Conservation (phyloP, 1,284 basidiomycete genomes). For the Apiotrichum akiyoshidainum region DNA sequence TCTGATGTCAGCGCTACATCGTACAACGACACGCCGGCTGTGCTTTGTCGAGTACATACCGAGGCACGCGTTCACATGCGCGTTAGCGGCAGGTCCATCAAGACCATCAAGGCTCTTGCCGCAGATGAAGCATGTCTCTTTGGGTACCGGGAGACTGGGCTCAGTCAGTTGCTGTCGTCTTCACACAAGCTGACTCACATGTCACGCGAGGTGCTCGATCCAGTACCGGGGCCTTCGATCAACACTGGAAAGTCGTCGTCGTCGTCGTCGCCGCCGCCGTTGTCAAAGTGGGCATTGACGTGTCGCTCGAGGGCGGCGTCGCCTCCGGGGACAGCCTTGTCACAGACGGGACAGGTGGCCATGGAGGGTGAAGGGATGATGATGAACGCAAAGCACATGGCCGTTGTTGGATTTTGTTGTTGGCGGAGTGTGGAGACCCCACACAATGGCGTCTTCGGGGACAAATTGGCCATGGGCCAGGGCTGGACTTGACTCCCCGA, state of each 20-base stretch:
- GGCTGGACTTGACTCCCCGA: background rate
- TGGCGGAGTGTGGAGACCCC: background rate
- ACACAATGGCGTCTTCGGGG: constrained; percentile 5
- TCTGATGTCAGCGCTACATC: constrained; percentile 11
- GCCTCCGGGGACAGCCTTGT: constrained; percentile 24
- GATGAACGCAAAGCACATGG: background rate
- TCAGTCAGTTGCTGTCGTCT: background rate
- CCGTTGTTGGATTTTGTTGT: background rate
- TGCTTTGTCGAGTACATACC: constrained; percentile 5
- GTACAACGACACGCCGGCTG: no score
- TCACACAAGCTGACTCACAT: constrained; percentile 1
- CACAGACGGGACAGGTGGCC: constrained; percentile 36
- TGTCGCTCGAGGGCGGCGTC: constrained; percentile 31
- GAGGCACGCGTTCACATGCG: constrained; percentile 32
- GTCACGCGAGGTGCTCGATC: background rate
- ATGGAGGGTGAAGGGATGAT: constrained; percentile 1
- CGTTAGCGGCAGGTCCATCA: constrained; percentile 14
- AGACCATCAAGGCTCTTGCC: constrained; percentile 21
- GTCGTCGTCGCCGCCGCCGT: background rate
- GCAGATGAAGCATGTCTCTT: constrained; percentile 31
- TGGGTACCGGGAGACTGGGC: background rate
- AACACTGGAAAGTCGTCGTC: background rate
- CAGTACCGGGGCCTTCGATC: background rate
- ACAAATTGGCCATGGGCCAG: background rate
- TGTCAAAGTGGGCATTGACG: constrained; percentile 38